These are phyloP conservation scores for Fusarium illudens DNA, from an alignment of 2,329 filamentous ascomycete species.

Conservation along the genomic window DNA sequence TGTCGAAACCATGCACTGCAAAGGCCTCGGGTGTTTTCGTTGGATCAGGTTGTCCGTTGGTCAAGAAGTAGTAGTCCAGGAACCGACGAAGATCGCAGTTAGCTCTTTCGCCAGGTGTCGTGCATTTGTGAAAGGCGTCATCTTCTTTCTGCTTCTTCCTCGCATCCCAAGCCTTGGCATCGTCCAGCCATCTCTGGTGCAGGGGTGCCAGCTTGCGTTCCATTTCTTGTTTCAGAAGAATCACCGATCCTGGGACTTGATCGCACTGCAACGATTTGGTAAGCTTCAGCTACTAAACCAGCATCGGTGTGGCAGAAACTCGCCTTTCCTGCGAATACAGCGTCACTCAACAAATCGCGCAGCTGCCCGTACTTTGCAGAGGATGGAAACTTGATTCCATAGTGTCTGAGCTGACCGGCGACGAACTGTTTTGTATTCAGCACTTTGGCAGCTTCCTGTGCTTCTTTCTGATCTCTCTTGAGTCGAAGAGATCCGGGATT, in stretches of 20 bases:
- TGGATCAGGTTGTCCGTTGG: conserved; percentile 6
- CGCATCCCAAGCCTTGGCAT: neutral
- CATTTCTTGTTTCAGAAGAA: conserved; percentile 3
- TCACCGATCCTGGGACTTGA: neutral
- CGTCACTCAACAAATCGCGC: neutral
- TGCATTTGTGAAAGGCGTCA: neutral
- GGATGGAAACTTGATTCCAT: neutral
- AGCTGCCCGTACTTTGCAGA: neutral
- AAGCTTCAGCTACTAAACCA: neutral
- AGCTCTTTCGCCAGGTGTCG: conserved; percentile 3
- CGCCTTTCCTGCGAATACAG: neutral
- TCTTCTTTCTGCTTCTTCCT: conserved; percentile 3
- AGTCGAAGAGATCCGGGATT: neutral
- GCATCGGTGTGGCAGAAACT: too few species aligned
- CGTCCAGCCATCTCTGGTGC: neutral
- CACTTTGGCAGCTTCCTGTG: neutral
- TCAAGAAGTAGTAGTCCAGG: conserved; percentile 16
- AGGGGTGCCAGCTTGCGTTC: conserved; percentile 10
- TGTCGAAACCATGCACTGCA: neutral
- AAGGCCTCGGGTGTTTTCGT: conserved; percentile 1
- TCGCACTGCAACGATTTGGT: neutral
- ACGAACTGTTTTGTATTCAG: neutral
- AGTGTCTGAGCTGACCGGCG: neutral
- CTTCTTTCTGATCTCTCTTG: neutral
- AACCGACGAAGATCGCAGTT: neutral